Conservation (phyloP, 257 asterid species). For the Parsonsia alboflavescens region DNA sequence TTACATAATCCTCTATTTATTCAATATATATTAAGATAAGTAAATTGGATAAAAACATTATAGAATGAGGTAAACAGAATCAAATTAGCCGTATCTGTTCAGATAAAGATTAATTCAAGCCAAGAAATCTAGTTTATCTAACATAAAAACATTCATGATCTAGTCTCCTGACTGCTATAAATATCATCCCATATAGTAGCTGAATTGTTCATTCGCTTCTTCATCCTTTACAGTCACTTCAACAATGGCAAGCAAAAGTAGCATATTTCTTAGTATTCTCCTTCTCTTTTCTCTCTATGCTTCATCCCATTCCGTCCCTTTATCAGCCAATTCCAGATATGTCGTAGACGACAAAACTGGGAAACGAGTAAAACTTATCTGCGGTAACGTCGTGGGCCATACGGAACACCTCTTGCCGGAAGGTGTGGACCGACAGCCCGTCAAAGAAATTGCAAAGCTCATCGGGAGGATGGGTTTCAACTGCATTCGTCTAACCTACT, state of each 20-base stretch:
- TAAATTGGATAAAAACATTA: no score
- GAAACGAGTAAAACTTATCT: conserved; percentile 42
- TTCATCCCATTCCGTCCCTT: conserved; percentile 34
- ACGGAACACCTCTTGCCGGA: conserved; percentile 57
- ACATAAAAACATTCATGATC: no score
- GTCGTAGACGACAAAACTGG: conserved; percentile 38
- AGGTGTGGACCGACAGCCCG: conserved; percentile 44
- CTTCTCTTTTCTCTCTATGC: conserved; percentile 20
- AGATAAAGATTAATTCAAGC: no score
- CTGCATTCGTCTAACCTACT: conserved; percentile 65
- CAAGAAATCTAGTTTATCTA: no score
- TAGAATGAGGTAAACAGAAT: no score
- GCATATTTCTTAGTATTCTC: background rate
- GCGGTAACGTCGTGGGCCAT: conserved; percentile 61
- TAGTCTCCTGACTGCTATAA: no score
- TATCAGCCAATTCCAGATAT: conserved; percentile 57
- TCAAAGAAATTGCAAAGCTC: conserved; percentile 22
- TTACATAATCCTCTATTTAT: no score
- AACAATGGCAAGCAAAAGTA: background rate
- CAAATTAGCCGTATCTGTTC: no score
- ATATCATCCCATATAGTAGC: no score
- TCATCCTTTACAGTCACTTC: no score
- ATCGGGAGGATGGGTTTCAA: conserved; percentile 51
- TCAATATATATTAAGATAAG: no score
- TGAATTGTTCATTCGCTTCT: background rate